Evolutionary conservation across 495 filamentous ascomycete species (phyloP).

Genomic region (Annulohypoxylon nitens): DNA sequence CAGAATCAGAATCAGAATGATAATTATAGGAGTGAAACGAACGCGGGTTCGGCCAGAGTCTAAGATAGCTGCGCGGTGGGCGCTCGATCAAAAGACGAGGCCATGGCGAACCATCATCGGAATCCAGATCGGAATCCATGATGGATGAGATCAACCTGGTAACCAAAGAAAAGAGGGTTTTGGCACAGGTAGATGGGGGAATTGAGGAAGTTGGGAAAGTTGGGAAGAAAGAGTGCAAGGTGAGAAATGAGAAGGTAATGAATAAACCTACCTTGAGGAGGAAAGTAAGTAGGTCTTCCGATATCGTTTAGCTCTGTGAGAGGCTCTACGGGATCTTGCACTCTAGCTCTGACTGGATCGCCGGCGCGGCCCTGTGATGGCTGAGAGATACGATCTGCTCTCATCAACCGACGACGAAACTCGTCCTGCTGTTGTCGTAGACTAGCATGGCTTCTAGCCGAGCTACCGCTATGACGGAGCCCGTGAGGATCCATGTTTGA

Average conservation of each 20-base stretch:
- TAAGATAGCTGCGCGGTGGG: background rate
- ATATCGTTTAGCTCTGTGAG: conserved; percentile 9
- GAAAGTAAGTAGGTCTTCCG: conserved; percentile 29
- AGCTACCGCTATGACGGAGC: conserved; percentile 21
- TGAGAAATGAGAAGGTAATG: background rate
- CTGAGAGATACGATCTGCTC: conserved; percentile 27
- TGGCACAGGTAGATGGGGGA: background rate
- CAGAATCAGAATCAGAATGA: background rate
- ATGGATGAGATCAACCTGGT: background rate
- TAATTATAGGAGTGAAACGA: background rate
- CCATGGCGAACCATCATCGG: background rate
- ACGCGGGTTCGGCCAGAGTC: background rate
- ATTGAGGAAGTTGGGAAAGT: background rate
- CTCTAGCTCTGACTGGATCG: conserved; percentile 16
- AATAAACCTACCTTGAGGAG: conserved; percentile 40
- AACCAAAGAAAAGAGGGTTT: background rate
- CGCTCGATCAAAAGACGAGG: background rate
- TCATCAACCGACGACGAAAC: conserved; percentile 46
- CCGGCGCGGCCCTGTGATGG: conserved; percentile 12
- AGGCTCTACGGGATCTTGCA: conserved; percentile 15
- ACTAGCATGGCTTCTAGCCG: conserved; percentile 29
- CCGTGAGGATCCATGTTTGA: conserved; percentile 43
- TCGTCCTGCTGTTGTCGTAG: conserved; percentile 48
- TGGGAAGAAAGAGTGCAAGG: background rate
- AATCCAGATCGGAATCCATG: background rate